These are phyloP conservation scores for Neonectria punicea DNA, from an alignment of 2,329 filamentous ascomycete species.

Conservation along the genomic window DNA sequence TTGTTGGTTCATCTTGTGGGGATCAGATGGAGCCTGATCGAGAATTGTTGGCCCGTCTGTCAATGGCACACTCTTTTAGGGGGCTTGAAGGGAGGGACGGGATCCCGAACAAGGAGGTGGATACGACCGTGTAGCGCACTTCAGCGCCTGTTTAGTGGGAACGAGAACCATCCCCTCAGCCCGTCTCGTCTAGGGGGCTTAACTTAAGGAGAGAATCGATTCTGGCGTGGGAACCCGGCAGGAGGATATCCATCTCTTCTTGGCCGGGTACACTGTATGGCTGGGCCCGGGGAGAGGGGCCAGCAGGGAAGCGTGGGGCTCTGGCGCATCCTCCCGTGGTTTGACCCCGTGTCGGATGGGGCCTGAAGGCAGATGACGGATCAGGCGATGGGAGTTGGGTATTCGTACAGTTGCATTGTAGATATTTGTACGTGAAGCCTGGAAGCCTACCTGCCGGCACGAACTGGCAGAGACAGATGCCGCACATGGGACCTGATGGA, in stretches of 20 bases:
- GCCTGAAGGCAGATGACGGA: slow-evolving; percentile 23
- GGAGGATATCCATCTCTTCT: slow-evolving; percentile 30
- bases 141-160: slow-evolving; percentile 24
- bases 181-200: slow-evolving; percentile 24
- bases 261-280: slow-evolving; percentile 22
- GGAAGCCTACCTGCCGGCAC: not conserved
- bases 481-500: not conserved
- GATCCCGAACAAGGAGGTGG: slow-evolving; percentile 38
- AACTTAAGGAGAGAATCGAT: slow-evolving; percentile 29
- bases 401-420: too few relatives aligned
- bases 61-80: not conserved
- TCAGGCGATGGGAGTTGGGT: slow-evolving; percentile 23
- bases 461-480: not conserved
- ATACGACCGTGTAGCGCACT: slow-evolving; percentile 17
- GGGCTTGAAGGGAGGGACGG: slow-evolving; percentile 17
- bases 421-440: not conserved
- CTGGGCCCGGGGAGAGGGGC: slow-evolving; percentile 25
- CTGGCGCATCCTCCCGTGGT: slow-evolving; percentile 21
- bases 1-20: slow-evolving; percentile 5
- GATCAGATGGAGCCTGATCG: not conserved
- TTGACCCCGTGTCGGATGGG: slow-evolving; percentile 20
- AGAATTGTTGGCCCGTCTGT: slow-evolving; percentile 4
- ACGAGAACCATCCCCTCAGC: not conserved
- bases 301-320: slow-evolving; percentile 12
- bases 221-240: slow-evolving; percentile 34